These are phyloP conservation scores for Aspergillus versicolor DNA, from an alignment of 2,329 filamentous ascomycete genomes.

Conservation along the genomic window DNA sequence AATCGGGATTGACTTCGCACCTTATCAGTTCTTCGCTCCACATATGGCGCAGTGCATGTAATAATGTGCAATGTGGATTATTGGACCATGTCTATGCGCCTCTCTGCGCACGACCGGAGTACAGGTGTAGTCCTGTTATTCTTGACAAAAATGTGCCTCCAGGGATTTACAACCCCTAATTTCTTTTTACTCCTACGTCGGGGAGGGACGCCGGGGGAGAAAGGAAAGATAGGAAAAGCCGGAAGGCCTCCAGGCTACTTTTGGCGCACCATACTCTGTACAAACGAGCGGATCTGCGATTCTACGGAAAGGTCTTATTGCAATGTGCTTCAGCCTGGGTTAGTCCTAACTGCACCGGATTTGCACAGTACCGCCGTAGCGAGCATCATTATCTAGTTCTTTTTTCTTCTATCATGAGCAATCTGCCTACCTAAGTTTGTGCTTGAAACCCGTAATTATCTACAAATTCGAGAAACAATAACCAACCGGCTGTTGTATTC, in stretches of 20 bases:
- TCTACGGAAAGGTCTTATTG: not conserved
- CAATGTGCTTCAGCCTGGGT: not conserved
- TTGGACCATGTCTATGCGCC: not conserved
- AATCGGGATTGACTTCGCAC: not conserved
- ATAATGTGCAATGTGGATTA: not conserved
- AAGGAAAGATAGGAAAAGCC: not conserved
- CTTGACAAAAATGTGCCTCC: not conserved
- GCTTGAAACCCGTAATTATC: not conserved
- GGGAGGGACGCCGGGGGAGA: not conserved
- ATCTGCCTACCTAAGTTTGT: not conserved
- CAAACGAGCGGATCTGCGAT: not conserved
- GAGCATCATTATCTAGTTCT: conserved; percentile 8
- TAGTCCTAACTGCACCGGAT: not conserved
- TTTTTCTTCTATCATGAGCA: not conserved
- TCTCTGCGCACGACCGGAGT: not conserved
- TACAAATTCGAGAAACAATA: not conserved
- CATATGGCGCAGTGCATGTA: not conserved
- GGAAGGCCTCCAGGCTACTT: not conserved
- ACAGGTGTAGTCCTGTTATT: not conserved
- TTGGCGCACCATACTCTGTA: not conserved
- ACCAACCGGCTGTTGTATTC: conserved; percentile 2
- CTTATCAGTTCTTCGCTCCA: not conserved
- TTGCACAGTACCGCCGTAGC: not conserved
- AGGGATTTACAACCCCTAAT: not conserved
- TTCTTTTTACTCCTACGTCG: not conserved